phyloP scores from a whole-genome alignment of 1,284 basidiomycete species.

The Sphagnurus paluster region DNA sequence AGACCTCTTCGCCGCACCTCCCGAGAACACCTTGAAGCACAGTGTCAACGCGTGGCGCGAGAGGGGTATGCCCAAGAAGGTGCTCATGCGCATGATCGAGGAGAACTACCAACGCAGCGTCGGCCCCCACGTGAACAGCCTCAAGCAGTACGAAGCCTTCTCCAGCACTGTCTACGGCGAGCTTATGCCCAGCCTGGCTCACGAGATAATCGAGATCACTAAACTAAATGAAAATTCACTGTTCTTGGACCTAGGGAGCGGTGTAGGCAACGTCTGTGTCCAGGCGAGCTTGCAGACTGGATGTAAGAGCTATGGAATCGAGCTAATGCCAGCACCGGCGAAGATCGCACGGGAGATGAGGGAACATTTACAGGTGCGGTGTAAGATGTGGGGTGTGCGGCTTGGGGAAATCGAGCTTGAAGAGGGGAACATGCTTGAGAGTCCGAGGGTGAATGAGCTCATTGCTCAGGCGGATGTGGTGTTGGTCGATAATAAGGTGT shows the following conservation, averaged over 20 bases:
- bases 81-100: slow-evolving; percentile 69
- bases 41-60: slow-evolving; percentile 49
- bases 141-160: slow-evolving; percentile 72
- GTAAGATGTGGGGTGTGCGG: slow-evolving; percentile 74
- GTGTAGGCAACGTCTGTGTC: slow-evolving; percentile 76
- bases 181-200: slow-evolving; percentile 66
- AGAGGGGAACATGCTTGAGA: slow-evolving; percentile 72
- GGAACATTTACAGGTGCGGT: slow-evolving; percentile 61
- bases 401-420: slow-evolving; percentile 71
- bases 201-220: slow-evolving; percentile 61
- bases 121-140: slow-evolving; percentile 63
- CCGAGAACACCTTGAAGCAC: slow-evolving; percentile 49
- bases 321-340: slow-evolving; percentile 63
- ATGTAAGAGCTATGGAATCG: slow-evolving; percentile 72
- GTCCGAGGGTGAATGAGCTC: slow-evolving; percentile 56
- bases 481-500: slow-evolving; percentile 80
- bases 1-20: slow-evolving; percentile 44
- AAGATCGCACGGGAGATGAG: slow-evolving; percentile 62
- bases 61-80: slow-evolving; percentile 52
- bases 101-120: slow-evolving; percentile 81
- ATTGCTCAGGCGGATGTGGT: slow-evolving; percentile 73
- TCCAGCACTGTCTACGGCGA: slow-evolving; percentile 78
- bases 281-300: slow-evolving; percentile 76
- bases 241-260: slow-evolving; percentile 77
- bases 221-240: slow-evolving; percentile 59